phyloP scores from a whole-genome alignment of 352 stramenopile species.

The Pythium folliculosum region DNA sequence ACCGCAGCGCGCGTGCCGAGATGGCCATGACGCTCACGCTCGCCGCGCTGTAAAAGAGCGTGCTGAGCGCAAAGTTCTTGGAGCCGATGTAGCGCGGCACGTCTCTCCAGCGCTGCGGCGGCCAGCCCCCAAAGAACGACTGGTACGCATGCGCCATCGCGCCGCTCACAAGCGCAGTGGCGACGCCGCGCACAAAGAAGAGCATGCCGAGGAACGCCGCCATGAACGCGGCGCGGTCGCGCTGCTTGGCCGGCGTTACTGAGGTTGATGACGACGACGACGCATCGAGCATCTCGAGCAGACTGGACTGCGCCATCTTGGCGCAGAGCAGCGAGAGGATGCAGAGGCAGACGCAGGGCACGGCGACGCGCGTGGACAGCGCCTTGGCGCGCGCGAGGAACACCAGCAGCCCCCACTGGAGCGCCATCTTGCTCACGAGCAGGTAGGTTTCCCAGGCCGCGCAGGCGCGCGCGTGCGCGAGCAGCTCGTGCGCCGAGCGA shows the following conservation, averaged over 20 bases:
- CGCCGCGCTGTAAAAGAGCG: constrained; percentile 49
- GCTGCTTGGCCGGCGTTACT: background rate
- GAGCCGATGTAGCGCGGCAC: constrained; percentile 62
- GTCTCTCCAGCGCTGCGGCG: constrained; percentile 41
- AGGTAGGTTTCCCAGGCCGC: constrained; percentile 32
- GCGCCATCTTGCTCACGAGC: constrained; percentile 41
- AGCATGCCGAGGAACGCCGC: constrained; percentile 49
- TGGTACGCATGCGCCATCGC: constrained; percentile 55
- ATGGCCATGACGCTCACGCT: constrained; percentile 44
- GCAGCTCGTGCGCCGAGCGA: constrained; percentile 12
- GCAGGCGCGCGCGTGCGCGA: constrained; percentile 25
- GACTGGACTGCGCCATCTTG: constrained; percentile 51
- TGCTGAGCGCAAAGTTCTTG: constrained; percentile 60
- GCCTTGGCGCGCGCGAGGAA: constrained; percentile 42
- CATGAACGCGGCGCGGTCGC: constrained; percentile 23
- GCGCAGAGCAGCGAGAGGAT: constrained; percentile 46
- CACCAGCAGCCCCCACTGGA: constrained; percentile 52
- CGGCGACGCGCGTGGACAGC: constrained; percentile 35
- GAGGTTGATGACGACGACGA: background rate
- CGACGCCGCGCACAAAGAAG: constrained; percentile 44
- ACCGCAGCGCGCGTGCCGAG: constrained; percentile 38
- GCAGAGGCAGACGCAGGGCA: constrained; percentile 47
- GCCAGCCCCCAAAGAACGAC: constrained; percentile 47
- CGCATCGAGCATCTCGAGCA: constrained; percentile 25
- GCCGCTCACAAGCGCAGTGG: constrained; percentile 34